Evolutionary conservation across 768 basidiomycete genomes (phyloP), one percentile per base, ranked within the genome.

Genomic region (Collybia sp.): DNA sequence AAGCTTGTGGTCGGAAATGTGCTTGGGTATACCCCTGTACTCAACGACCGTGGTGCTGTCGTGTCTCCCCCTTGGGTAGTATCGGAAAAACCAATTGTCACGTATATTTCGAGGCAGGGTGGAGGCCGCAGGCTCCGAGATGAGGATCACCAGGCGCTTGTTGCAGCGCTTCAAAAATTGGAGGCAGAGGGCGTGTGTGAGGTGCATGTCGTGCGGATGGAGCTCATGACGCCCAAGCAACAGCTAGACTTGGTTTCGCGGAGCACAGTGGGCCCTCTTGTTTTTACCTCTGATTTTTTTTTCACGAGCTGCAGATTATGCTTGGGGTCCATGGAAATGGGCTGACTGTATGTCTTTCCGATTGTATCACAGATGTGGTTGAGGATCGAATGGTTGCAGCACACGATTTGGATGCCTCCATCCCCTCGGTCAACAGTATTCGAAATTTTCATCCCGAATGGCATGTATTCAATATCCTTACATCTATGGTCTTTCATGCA

Each of bases 251-350:
- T 83, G 15, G 75, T 69, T 0, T 77, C 83, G 17, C 67, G 77
- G 49, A 83, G 82, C 18, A 86, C 82, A 17, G 82, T 85, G 49
- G 58, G 74, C 34, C 51, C 25, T 39, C 37, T 44, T 39, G 34
- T 33, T 46, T 48, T 47, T 35, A 16, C 40, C 43, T 17, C 36
- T 8, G 8, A 4, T 4, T 25, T 25, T 3, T 4, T 25, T 25
- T 25, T 25, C 25, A 25, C 25, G 8, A 25, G 25, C 8, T 25
- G 25, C 40, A 81, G 78, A 67, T 80, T 45, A 59, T 85, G 53
- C 58, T 85, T 37, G 83, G 81, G 30, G 77, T 83, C 16, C 82
- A 84, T 55, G 85, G 83, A 19, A 86, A 84, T 61, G 83, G 84
- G 33, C 67, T 90, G 9, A 83, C 85, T 42, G 68, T 69, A 53